Percentiles rank a stretch among this genome's conserved stretches.
These are phyloP conservation scores for Hypholoma fasciculare DNA, from an alignment of 768 basidiomycete genomes.

Conservation along the genomic window DNA sequence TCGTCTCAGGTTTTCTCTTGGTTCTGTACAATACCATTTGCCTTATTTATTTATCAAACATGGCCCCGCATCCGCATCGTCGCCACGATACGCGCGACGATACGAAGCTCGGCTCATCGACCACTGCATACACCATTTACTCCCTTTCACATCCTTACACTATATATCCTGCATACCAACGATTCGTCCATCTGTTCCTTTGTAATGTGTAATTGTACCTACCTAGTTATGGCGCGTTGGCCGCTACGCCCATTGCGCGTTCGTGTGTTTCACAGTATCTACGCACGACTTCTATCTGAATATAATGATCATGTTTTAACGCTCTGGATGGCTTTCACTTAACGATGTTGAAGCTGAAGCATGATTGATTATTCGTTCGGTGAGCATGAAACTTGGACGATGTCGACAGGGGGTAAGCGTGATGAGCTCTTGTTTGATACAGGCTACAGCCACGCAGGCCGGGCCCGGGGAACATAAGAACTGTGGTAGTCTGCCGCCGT, in stretches of 20 bases:
- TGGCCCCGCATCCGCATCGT: neutral
- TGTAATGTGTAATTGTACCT: conserved; percentile 2
- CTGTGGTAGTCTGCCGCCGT: too few relatives aligned
- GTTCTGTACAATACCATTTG: conserved; percentile 1
- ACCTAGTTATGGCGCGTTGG: neutral
- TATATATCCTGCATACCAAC: neutral
- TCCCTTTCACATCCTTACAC: neutral
- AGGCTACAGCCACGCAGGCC: too few relatives aligned
- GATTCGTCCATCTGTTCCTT: neutral
- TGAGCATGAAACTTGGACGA: neutral
- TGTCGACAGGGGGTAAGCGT: too few relatives aligned
- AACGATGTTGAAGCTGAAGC: too few relatives aligned
- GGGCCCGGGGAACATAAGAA: too few relatives aligned
- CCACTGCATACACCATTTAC: neutral
- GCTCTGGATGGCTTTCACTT: too few relatives aligned
- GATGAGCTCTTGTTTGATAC: too few relatives aligned
- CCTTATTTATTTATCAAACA: neutral
- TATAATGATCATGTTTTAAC: neutral
- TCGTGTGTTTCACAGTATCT: conserved; percentile 2
- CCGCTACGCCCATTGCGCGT: neutral
- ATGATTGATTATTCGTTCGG: neutral
- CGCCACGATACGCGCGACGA: too few relatives aligned
- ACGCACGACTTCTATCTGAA: neutral
- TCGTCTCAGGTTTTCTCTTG: neutral
- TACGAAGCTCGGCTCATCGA: neutral